Conservation (phyloP, 2,329 filamentous ascomycete genomes). For the Phoma sp. region DNA sequence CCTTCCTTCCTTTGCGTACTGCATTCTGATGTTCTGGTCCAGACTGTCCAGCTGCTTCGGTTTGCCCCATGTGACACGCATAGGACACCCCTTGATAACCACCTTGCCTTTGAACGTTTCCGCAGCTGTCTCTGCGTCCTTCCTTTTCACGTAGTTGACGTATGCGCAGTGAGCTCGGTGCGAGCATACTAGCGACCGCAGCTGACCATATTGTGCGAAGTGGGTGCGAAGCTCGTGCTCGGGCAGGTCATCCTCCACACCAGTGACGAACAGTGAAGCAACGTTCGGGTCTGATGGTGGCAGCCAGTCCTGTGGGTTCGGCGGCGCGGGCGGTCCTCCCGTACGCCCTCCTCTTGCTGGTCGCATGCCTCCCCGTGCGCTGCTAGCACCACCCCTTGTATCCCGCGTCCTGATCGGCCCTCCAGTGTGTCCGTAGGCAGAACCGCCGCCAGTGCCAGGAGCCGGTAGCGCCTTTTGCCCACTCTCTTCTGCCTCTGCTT, state of each 20-base stretch:
- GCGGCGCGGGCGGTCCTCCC: conserved; percentile 71
- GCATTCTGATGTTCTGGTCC: conserved; percentile 81
- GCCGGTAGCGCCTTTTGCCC: conserved; percentile 53
- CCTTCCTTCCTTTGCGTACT: conserved; percentile 80
- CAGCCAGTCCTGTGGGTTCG: conserved; percentile 81
- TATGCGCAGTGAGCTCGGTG: conserved; percentile 98
- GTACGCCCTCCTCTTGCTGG: conserved; percentile 55
- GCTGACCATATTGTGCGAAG: conserved; percentile 86
- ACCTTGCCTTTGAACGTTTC: conserved; percentile 84
- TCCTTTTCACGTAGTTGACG: conserved; percentile 87
- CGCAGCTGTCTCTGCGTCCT: conserved; percentile 84
- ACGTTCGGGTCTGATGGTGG: conserved; percentile 85
- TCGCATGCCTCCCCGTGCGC: conserved; percentile 46
- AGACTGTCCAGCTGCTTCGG: conserved; percentile 91
- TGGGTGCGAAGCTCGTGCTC: conserved; percentile 90
- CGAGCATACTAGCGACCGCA: conserved; percentile 92
- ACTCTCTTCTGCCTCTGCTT: conserved; percentile 57
- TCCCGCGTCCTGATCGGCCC: conserved; percentile 82
- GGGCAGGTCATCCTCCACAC: conserved; percentile 93
- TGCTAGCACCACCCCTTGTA: conserved; percentile 44
- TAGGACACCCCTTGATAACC: conserved; percentile 86
- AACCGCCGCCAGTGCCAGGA: conserved; percentile 38
- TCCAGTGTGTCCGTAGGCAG: conserved; percentile 51
- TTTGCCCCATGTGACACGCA: conserved; percentile 90
- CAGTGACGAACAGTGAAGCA: conserved; percentile 92